Evolutionary conservation across 345 rosid species (phyloP).

Genomic region (Jatropha curcas): DNA sequence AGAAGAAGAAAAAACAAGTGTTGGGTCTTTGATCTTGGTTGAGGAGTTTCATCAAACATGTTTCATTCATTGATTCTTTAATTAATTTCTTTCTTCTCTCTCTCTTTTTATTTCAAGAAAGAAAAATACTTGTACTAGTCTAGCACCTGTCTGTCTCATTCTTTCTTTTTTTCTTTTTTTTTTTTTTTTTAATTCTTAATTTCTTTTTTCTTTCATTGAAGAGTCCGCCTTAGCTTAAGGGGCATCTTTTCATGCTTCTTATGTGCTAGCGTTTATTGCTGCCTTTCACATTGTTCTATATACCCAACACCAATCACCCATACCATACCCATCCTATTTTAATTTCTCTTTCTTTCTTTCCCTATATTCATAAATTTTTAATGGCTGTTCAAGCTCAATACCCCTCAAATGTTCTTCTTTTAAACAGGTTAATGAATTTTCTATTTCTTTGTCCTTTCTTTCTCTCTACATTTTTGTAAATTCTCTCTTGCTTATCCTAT

Average conservation of each 20-base stretch:
- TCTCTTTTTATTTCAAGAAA: not conserved
- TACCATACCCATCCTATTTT: not conserved
- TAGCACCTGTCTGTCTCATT: slow-evolving; percentile 12
- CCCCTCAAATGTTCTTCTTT: slow-evolving; percentile 72
- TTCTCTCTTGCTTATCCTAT: not conserved
- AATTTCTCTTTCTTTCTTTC: not conserved
- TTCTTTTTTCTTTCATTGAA: slow-evolving; percentile 41
- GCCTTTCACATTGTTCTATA: slow-evolving; percentile 27
- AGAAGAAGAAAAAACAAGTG: not conserved
- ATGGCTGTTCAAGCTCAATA: slow-evolving; percentile 96
- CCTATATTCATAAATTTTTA: not conserved
- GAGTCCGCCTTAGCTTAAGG: slow-evolving; percentile 44
- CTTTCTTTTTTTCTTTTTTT: not conserved
- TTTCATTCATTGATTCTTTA: slow-evolving; percentile 20
- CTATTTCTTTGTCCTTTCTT: not conserved
- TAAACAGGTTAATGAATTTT: slow-evolving; percentile 49
- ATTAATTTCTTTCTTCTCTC: not conserved
- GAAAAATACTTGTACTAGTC: not conserved
- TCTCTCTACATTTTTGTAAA: not conserved
- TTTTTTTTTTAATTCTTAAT: too few relatives aligned
- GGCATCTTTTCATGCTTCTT: slow-evolving; percentile 50
- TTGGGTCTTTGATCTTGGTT: slow-evolving; percentile 8
- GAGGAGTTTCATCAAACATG: slow-evolving; percentile 11
- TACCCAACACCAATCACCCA: not conserved
- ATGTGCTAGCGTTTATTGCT: slow-evolving; percentile 30